Evolutionary conservation across 768 basidiomycete genomes (phyloP), one percentile per base, ranked within the genome.

Genomic region (Leccinum rimulosum): DNA sequence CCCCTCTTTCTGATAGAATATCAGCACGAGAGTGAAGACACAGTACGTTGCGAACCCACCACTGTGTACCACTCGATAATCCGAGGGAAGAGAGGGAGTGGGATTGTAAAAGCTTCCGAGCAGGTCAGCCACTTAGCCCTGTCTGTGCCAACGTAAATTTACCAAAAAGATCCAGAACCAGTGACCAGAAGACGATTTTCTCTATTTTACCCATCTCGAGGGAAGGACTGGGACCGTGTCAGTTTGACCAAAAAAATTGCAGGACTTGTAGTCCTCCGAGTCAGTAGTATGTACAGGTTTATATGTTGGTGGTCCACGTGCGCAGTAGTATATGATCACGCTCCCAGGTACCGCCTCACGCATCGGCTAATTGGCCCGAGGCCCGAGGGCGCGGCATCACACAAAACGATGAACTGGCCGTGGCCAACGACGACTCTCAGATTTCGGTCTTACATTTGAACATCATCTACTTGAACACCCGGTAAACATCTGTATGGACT

Each of bases 51-150:
- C 10, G 15, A 45, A 73, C 83, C 66, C 63, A 89, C 91, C 69
- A 84, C 73, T 1, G 86, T 87, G 70, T 94, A 95, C 90, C 90
- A 94, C 75, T 95, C 88, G 47, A 97, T 95, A 52, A 98, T 79
- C n/a, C 95, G 85, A n/a, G 96, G 96, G 74, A 98, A 98, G 31
- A 98, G 83, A 22, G 96, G 96, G n/a, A 98, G 80, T 10, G 94
- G 95, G 50, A 96, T 91, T 25, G 93, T 97, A 74, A 95, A 96
- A 12, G 93, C 92, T 81, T 80, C 77, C 52, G 51, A 40, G 61
- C 55, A 54, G 50, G 54, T 67, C 62, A 74, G 56, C 52, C 3
- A 51, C 40, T 15, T 15, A 4, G 14, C 19, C 22, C 22, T 30
- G 38, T 17, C 38, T 6, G 11, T 27, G 25, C 19, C 27, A 38